Evolutionary conservation across 139 green algal genomes (phyloP).

Genomic region (Pleodorina starrii): DNA sequence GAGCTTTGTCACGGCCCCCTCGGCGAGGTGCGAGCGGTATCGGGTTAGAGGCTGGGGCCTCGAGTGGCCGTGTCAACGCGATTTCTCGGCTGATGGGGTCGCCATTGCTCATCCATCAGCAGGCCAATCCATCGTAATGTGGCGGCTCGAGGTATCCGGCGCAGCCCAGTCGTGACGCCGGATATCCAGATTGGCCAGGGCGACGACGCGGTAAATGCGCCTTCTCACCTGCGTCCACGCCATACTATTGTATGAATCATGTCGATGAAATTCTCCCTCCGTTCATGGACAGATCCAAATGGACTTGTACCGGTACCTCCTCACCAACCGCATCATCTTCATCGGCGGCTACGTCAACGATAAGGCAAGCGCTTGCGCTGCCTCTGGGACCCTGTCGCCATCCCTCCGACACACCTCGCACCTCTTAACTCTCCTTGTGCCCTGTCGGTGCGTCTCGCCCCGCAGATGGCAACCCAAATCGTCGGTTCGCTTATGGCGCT

Average conservation of each 20-base stretch:
- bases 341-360: conserved; percentile 89
- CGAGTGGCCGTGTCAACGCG: no score
- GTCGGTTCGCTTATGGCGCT: conserved; percentile 92
- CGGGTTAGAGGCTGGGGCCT: neutral
- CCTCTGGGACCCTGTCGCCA: neutral
- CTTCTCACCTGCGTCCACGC: neutral
- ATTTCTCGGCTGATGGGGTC: no score
- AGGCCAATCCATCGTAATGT: conserved; percentile 50
- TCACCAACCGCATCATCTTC: conserved; percentile 94
- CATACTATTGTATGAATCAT: neutral
- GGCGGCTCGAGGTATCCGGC: conserved; percentile 60
- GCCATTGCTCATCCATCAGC: neutral
- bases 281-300: conserved; percentile 61
- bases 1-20: neutral
- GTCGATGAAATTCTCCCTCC: neutral
- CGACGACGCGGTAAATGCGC: conserved; percentile 65
- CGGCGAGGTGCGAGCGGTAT: neutral
- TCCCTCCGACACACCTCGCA: no score
- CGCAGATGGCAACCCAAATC: conserved; percentile 82
- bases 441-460: neutral
- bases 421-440: neutral
- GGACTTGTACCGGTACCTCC: conserved; percentile 89
- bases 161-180: conserved; percentile 70
- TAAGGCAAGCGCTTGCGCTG: conserved; percentile 63
- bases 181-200: conserved; percentile 66